phyloP scores from a whole-genome alignment of 208 protist genomes.

The Entamoeba moshkovskii region DNA sequence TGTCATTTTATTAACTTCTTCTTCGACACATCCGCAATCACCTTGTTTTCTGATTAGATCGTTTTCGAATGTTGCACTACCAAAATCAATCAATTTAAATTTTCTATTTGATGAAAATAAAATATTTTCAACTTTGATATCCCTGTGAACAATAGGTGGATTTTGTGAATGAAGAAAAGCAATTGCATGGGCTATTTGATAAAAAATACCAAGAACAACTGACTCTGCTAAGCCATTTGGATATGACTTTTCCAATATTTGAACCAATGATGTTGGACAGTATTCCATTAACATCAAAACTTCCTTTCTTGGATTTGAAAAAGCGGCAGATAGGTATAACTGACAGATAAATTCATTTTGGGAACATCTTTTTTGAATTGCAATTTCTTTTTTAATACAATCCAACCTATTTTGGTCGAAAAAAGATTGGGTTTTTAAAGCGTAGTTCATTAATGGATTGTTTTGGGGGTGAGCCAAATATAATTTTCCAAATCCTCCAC shows the following conservation, averaged over 20 bases:
- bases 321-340: neutral
- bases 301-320: neutral
- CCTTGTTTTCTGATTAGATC: neutral
- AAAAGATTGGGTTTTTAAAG: neutral
- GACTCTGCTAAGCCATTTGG: neutral
- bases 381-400: neutral
- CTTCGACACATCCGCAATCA: neutral
- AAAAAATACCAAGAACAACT: neutral
- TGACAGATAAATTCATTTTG: neutral
- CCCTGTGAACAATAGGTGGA: constrained; percentile 13
- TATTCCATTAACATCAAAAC: neutral
- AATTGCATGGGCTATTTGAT: constrained; percentile 5
- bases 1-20: constrained; percentile 12
- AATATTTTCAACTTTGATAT: constrained; percentile 22
- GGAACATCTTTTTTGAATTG: neutral
- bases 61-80: neutral
- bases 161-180: neutral
- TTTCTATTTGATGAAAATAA: neutral
- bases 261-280: neutral
- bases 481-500: neutral
- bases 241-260: neutral
- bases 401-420: neutral
- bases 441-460: neutral
- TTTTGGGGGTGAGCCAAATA: neutral
- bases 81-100: constrained; percentile 30